Base-by-base conservation (phyloP, 129 eudicot genomes). In the Smallanthus sonchifolius region DNA sequence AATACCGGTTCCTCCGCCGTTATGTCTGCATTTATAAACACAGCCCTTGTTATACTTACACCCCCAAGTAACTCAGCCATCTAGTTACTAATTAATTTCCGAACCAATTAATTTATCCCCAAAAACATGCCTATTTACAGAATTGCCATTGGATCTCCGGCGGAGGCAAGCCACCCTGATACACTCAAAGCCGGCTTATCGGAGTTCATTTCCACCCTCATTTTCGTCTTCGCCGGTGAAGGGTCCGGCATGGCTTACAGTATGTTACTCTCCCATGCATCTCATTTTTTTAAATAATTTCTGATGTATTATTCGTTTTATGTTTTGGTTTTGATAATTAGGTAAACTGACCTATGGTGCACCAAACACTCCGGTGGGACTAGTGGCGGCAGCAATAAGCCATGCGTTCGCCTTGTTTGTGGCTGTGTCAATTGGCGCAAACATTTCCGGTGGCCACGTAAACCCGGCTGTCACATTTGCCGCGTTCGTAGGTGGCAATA, bases 171-270 rank as follows among this genome's bases (percentile, higher is more conserved):
- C 84, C 86, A 84, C 79, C 96, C 91, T 4, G 84, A 80, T 39
- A 88, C 88, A 4, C 84, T 89, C 65, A 89, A 78, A 75, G 89
- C 91, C 17, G 91, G 87, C 44, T 68, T 89, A 15, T 79, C 96
- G 4, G 96, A 89, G 75, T 86, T 89, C 77, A 73, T 89, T 68
- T 89, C 96, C 0, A 89, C 84, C 83, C 17, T 89, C 76, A 84
- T 89, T 65, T 89, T 89, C 34, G 89, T 89, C 45, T 89, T 89
- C 42, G 96, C 96, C 15, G 96, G 91, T 4, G 73, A 80, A 82
- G 96, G 96, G 7, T 89, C 91, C 40, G 96, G 91, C 87, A 86
- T 89, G 96, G 96, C 96, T 75, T 82, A 77, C 63, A 78, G 96
- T 89, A 75, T 64, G 86, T 80, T 34, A 14, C 10, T 7, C 16